phyloP scores from a whole-genome alignment of 78 protist species.

The Isochrysis galbana region DNA sequence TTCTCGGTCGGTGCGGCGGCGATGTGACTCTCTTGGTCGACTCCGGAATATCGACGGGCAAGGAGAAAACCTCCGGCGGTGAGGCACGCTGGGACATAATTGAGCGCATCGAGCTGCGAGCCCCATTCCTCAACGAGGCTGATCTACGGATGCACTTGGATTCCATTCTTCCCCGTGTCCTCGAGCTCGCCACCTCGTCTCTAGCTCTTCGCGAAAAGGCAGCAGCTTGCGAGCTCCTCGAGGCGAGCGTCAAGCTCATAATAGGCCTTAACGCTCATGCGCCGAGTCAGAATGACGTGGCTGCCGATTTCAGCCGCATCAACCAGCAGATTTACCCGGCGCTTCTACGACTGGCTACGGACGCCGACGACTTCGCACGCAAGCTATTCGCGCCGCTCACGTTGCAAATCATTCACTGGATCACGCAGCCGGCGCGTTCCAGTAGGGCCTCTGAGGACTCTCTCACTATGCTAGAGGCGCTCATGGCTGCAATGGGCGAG shows the following conservation, averaged over 20 bases:
- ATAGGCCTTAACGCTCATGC: background rate
- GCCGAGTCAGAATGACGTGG: background rate
- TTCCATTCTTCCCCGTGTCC: background rate
- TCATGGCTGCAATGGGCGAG: background rate
- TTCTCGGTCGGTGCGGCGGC: background rate
- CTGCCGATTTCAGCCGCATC: background rate
- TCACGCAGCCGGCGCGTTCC: background rate
- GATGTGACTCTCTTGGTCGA: background rate
- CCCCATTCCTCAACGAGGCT: background rate
- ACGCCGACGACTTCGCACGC: background rate
- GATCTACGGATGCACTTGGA: background rate
- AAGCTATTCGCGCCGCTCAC: background rate
- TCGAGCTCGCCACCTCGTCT: background rate
- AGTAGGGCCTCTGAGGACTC: background rate
- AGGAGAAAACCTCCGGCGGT: background rate
- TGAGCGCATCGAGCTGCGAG: background rate
- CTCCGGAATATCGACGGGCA: background rate
- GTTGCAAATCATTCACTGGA: background rate
- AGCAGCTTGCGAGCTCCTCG: slow-evolving; percentile 14
- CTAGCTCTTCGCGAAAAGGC: background rate
- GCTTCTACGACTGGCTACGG: background rate
- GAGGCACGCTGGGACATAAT: background rate
- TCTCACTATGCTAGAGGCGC: background rate
- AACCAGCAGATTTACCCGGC: background rate
- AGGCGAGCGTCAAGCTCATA: background rate